phyloP scores from a whole-genome alignment of 345 rosid genomes.

The Aegle marmelos region DNA sequence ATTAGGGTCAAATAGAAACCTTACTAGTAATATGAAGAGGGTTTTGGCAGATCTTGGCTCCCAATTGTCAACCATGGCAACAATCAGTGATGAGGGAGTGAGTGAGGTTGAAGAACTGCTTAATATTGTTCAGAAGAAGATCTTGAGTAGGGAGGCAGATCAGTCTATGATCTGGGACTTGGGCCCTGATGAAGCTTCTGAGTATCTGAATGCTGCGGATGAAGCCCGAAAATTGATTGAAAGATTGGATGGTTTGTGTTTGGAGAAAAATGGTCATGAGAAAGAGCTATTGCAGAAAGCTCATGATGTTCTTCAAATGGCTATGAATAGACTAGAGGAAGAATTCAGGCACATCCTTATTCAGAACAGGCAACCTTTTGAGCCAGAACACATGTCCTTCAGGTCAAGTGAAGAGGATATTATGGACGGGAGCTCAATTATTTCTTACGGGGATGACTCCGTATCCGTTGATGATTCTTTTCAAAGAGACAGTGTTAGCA shows the following conservation, averaged over 20 bases:
- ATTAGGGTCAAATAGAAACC: slow-evolving; percentile 54
- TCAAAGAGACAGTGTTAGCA: slow-evolving; percentile 51
- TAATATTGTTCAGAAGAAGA: slow-evolving; percentile 55
- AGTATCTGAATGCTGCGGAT: slow-evolving; percentile 55
- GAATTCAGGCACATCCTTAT: slow-evolving; percentile 75
- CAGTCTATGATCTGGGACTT: slow-evolving; percentile 79
- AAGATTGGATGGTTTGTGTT: slow-evolving; percentile 41
- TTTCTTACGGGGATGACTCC: slow-evolving; percentile 67
- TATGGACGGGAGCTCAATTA: slow-evolving; percentile 42
- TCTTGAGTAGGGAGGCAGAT: slow-evolving; percentile 63
- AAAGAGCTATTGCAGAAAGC: slow-evolving; percentile 51
- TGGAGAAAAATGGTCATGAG: slow-evolving; percentile 27
- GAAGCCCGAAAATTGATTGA: slow-evolving; percentile 54
- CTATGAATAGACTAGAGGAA: slow-evolving; percentile 85
- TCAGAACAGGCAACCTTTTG: slow-evolving; percentile 60
- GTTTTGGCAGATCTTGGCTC: slow-evolving; percentile 57
- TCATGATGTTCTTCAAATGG: slow-evolving; percentile 73
- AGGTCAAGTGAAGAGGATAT: slow-evolving; percentile 67
- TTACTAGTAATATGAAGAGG: slow-evolving; percentile 52
- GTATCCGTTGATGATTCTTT: slow-evolving; percentile 54
- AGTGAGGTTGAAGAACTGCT: slow-evolving; percentile 48
- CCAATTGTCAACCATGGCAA: slow-evolving; percentile 50
- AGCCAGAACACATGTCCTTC: slow-evolving; percentile 63
- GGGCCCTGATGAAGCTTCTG: slow-evolving; percentile 44
- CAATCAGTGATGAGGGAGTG: slow-evolving; percentile 28